Conservation (phyloP, 495 filamentous ascomycete species). For the Bathelium albidoporum region DNA sequence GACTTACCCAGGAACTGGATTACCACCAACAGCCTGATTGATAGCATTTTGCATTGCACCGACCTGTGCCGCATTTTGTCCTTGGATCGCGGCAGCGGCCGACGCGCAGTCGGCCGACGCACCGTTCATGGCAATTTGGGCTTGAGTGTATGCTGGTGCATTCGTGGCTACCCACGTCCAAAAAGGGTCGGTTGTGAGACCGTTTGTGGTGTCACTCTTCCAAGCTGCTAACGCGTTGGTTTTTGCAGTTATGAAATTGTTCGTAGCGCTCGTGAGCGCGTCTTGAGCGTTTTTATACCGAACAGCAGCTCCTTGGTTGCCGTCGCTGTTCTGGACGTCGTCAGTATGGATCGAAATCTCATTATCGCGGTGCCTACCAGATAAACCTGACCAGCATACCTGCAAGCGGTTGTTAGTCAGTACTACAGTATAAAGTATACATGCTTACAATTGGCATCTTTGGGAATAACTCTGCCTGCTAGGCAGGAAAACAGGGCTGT, state of each 20-base stretch:
- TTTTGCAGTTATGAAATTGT: background rate
- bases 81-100: background rate
- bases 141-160: background rate
- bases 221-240: background rate
- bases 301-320: background rate
- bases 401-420: background rate
- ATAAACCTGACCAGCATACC: background rate
- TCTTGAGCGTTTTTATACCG: background rate
- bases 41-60: background rate
- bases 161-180: background rate
- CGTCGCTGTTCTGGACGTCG: background rate
- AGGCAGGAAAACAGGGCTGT: background rate
- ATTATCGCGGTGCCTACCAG: background rate
- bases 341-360: background rate
- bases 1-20: background rate
- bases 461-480: background rate
- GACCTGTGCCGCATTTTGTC: background rate
- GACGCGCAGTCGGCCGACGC: background rate
- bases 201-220: background rate
- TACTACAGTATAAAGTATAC: background rate
- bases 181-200: background rate
- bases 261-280: background rate
- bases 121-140: background rate
- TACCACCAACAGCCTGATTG: background rate
- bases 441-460: background rate